Conservation (phyloP, 768 basidiomycete species). For the Gautieria morchelliformis region DNA sequence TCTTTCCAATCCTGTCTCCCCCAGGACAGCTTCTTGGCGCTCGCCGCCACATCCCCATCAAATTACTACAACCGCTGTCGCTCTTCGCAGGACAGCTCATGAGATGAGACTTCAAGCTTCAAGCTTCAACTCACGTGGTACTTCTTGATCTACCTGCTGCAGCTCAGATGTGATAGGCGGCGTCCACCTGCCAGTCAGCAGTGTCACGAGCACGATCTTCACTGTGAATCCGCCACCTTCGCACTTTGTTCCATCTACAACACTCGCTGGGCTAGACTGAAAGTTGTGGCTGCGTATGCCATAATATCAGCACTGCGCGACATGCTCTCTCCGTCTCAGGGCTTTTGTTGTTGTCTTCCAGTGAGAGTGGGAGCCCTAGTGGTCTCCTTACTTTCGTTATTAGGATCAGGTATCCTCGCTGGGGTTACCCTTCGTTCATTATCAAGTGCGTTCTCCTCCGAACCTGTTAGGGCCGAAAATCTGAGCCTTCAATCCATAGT, state of each 20-base stretch:
- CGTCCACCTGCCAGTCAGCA: neutral
- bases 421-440: conserved; percentile 1
- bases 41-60: neutral
- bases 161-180: neutral
- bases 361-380: conserved; percentile 4
- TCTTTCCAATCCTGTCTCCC: neutral
- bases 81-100: neutral
- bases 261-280: neutral
- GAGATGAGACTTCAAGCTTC: neutral
- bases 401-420: conserved; percentile 1
- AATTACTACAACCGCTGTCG: neutral
- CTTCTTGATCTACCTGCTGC: neutral
- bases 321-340: conserved; percentile 2
- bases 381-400: neutral
- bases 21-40: neutral
- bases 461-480: neutral
- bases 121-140: neutral
- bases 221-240: neutral
- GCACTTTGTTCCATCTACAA: neutral
- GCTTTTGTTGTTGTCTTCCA: conserved; percentile 2
- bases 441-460: neutral
- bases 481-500: neutral
- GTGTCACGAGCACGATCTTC: neutral
- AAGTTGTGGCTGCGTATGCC: neutral
- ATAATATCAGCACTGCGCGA: neutral